A percentile compares a stretch with the other conserved stretches of the same genome.
Conservation (phyloP, 176 grass and related monocot genomes). For the Eleusine coracana region DNA sequence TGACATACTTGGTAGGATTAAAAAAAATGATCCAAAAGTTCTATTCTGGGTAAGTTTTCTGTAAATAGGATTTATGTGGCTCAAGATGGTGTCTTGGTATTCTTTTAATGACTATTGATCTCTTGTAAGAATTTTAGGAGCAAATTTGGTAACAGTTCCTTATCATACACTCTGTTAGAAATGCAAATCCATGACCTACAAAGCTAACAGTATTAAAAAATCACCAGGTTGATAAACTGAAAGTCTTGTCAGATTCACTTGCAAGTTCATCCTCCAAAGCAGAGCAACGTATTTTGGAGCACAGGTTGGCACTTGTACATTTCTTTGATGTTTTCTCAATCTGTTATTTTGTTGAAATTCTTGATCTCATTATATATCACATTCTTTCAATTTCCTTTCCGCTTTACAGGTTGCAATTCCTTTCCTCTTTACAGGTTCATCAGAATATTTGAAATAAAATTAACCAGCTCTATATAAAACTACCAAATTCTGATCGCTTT, state of each 20-base stretch:
- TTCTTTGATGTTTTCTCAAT: constrained; percentile 12
- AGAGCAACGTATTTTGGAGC: constrained; percentile 94
- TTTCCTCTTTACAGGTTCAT: background rate
- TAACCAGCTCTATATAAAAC: background rate
- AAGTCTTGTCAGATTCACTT: constrained; percentile 92
- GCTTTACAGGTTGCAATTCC: background rate
- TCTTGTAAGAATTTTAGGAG: constrained; percentile 16
- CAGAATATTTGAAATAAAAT: background rate
- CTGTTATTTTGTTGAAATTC: constrained; percentile 13
- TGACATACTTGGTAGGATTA: background rate
- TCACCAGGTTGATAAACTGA: constrained; percentile 89
- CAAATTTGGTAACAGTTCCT: constrained; percentile 2
- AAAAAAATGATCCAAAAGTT: constrained; percentile 27
- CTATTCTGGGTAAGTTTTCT: background rate
- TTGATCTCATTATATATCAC: constrained; percentile 24
- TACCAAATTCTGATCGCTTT: background rate
- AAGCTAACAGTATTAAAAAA: constrained; percentile 29
- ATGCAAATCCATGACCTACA: constrained; percentile 14
- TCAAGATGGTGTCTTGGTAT: constrained; percentile 6
- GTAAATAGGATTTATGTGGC: constrained; percentile 12
- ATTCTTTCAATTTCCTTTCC: background rate
- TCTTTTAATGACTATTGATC: constrained; percentile 25
- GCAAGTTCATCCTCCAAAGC: constrained; percentile 88
- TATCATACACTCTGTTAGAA: constrained; percentile 17
- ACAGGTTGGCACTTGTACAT: constrained; percentile 60